phyloP scores from a whole-genome alignment of 345 rosid genomes.

The Populus alba region DNA sequence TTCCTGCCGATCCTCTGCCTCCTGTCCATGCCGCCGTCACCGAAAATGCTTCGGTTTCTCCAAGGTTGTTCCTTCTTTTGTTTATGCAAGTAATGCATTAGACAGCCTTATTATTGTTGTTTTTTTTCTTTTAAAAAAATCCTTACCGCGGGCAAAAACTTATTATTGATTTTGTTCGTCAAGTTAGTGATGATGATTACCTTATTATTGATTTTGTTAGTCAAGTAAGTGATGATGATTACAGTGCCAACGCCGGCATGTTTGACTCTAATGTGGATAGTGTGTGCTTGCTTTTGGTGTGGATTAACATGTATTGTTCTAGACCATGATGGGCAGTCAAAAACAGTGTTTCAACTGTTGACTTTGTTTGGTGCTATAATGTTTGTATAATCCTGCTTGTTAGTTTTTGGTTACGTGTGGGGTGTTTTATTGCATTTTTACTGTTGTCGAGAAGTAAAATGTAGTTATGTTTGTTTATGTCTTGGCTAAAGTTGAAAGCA shows the following conservation, averaged over 20 bases:
- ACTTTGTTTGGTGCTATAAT: not conserved
- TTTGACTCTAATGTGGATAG: constrained; percentile 8
- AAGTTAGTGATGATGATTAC: not conserved
- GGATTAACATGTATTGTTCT: not conserved
- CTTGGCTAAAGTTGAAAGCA: not conserved
- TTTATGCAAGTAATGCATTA: not conserved
- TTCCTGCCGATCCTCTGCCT: constrained; percentile 6
- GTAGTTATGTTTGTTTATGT: not conserved
- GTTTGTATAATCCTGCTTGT: not conserved
- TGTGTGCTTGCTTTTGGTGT: not conserved
- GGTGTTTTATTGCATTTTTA: not conserved
- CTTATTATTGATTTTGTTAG: not conserved
- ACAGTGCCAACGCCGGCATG: not conserved
- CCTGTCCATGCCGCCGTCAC: constrained; percentile 13
- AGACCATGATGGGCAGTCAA: not conserved
- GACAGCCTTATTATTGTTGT: not conserved
- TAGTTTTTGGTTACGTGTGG: not conserved
- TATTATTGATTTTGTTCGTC: not conserved
- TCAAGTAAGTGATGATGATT: not conserved
- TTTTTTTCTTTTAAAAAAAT: not conserved
- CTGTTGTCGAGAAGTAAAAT: not conserved
- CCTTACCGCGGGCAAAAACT: not conserved
- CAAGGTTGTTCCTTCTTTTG: constrained; percentile 25
- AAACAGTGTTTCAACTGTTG: not conserved
- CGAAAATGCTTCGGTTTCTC: constrained; percentile 26